Evolutionary conservation across 345 rosid species (phyloP), one percentile per base, ranked within the genome.

Genomic region (Punica granatum): DNA sequence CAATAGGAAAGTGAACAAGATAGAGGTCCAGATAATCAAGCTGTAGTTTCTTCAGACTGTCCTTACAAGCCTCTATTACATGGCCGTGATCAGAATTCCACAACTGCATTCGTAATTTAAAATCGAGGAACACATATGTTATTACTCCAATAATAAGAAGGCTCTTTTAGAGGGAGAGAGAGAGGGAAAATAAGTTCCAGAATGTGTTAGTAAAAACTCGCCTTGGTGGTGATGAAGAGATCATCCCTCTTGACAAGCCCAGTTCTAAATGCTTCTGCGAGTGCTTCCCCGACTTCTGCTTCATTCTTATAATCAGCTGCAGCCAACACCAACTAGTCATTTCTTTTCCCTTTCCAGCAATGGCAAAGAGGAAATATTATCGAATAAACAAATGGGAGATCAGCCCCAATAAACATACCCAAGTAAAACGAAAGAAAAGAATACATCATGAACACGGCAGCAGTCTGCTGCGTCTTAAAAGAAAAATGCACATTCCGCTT

Each of bases 61-160:
- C 92, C 71, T 83, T 87, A 79, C 93, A 92, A 4, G 97, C 97
- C 81, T 90, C 97, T 10, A 81, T 49, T 46, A 85, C 93, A 77
- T 92, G 98, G 6, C 92, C 92, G 53, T 92, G 98, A 66, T 92
- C 96, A n/a, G 97, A 88, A 73, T 90, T 92, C 98, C 98, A 92
- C 16, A 92, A 88, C 98, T 92, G 86, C 63, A 63, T 32, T 12
- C 25, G 42, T 0, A 23, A 31, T 25, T 54, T 21, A 1, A 51
- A 67, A 8, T 33, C 30, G 4, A 9, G n/a, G 19, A 31, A 15
- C 1, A 35, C 10, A 36, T 63, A 12, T 2, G 21, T 30, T 30
- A 67, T 5, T 31, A 30, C 19, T 23, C 16, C 12, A 36, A 42
- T 48, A 23, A n/a, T 34, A 48, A 35, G 41, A 9, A 31, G 16